A percentile compares a stretch with the other conserved stretches of the same genome.
These are phyloP conservation scores for Mycena alexandri DNA, from an alignment of 768 basidiomycete genomes.

Conservation along the genomic window DNA sequence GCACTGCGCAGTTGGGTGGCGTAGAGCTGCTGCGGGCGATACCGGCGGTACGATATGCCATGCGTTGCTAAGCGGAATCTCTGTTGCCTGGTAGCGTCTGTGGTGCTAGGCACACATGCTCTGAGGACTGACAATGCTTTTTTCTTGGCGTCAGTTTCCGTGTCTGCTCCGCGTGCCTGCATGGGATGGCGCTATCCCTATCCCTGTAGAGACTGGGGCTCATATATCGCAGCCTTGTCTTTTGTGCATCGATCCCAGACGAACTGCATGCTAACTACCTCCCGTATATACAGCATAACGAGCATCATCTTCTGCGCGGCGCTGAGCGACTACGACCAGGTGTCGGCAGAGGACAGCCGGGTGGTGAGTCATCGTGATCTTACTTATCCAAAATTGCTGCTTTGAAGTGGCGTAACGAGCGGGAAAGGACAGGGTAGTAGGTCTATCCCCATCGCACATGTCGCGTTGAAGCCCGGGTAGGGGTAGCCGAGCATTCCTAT, in stretches of 20 bases:
- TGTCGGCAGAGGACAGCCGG: slow-evolving; percentile 64
- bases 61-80: slow-evolving; percentile 7
- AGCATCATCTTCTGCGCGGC: slow-evolving; percentile 77
- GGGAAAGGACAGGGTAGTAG: background rate
- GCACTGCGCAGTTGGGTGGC: background rate
- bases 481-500: too few species aligned
- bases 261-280: slow-evolving; percentile 7
- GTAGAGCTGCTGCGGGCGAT: too few species aligned
- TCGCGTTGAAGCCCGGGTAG: slow-evolving; percentile 7
- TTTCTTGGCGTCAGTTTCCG: background rate
- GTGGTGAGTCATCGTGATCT: slow-evolving; percentile 51
- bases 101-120: background rate
- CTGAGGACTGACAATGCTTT: background rate
- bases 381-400: slow-evolving; percentile 12
- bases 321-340: slow-evolving; percentile 71
- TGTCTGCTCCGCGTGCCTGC: slow-evolving; percentile 13
- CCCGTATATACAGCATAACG: slow-evolving; percentile 52
- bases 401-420: slow-evolving; percentile 3
- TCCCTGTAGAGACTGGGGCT: too few species aligned
- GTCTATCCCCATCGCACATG: background rate
- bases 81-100: slow-evolving; percentile 6
- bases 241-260: background rate
- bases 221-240: too few species aligned
- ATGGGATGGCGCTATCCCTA: background rate
- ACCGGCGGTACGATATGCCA: slow-evolving; percentile 5